phyloP scores from a whole-genome alignment of 768 basidiomycete genomes.

The Gyrodon lividus region DNA sequence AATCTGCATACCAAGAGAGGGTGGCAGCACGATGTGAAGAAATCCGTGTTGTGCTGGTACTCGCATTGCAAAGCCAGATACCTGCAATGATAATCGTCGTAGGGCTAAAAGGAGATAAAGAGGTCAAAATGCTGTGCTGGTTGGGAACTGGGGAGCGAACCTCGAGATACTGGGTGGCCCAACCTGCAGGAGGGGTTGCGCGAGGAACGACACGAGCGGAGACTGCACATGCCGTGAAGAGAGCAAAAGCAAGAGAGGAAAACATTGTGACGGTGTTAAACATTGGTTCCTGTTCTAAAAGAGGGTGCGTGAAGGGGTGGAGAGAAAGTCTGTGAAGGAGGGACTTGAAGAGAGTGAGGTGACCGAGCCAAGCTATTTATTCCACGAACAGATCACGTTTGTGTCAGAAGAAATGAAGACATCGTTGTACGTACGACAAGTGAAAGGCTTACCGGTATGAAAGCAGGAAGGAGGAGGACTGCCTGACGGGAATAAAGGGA shows the following conservation, averaged over 20 bases:
- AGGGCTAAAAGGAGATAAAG: conserved; percentile 37
- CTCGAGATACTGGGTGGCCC: conserved; percentile 47
- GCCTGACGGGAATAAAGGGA: conserved; percentile 10
- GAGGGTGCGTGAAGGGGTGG: conserved; percentile 23
- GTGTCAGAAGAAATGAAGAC: conserved; percentile 24
- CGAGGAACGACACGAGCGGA: conserved; percentile 37
- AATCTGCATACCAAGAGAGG: conserved; percentile 52
- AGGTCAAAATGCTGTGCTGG: background rate
- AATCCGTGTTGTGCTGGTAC: conserved; percentile 45
- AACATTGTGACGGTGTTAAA: conserved; percentile 33
- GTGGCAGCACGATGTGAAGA: conserved; percentile 72
- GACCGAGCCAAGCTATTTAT: conserved; percentile 22
- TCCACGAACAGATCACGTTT: conserved; percentile 25
- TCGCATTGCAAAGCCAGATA: conserved; percentile 58
- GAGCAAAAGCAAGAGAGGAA: conserved; percentile 40
- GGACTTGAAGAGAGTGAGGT: conserved; percentile 11
- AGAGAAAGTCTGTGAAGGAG: conserved; percentile 29
- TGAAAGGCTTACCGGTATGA: conserved; percentile 12
- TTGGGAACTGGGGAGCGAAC: conserved; percentile 17
- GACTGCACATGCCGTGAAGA: conserved; percentile 39
- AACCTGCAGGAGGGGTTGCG: conserved; percentile 40
- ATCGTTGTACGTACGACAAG: background rate
- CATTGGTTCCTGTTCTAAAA: conserved; percentile 24
- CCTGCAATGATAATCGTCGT: conserved; percentile 56
- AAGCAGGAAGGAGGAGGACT: conserved; percentile 10